phyloP scores from a whole-genome alignment of 2,329 filamentous ascomycete genomes.

The Elsinoe necatrix region DNA sequence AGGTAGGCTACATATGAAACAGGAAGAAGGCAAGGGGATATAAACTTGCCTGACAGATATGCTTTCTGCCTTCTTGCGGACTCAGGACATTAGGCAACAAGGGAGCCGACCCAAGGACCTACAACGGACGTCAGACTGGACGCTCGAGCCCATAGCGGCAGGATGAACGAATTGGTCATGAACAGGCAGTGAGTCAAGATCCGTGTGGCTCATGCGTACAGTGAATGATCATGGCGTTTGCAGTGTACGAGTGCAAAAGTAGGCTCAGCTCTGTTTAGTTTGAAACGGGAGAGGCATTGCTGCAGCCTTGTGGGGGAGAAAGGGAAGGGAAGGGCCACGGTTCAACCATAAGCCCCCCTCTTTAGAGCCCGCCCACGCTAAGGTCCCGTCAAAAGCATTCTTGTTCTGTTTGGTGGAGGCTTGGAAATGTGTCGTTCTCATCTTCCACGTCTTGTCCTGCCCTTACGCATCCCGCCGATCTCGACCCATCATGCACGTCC shows the following conservation, averaged over 20 bases:
- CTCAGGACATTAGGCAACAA: conserved; percentile 12
- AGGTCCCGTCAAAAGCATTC: neutral
- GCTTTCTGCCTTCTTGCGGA: neutral
- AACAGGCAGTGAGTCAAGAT: conserved; percentile 2
- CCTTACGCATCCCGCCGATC: neutral
- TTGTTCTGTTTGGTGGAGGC: conserved; percentile 1
- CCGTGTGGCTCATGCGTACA: conserved; percentile 3
- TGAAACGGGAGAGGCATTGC: conserved; percentile 5
- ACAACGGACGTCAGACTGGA: conserved; percentile 9
- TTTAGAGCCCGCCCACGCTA: neutral
- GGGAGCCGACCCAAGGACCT: neutral
- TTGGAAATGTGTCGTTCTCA: neutral
- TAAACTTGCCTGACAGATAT: conserved; percentile 13
- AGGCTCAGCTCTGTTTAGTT: conserved; percentile 2
- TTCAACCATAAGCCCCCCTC: neutral
- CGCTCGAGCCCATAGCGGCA: conserved; percentile 12
- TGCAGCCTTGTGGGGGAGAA: conserved; percentile 11
- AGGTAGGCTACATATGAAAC: neutral
- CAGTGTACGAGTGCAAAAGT: neutral
- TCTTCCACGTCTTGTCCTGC: neutral
- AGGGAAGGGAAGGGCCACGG: neutral
- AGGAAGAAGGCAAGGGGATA: neutral
- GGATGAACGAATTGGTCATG: neutral
- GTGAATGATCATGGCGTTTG: neutral
- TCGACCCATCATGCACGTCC: conserved; percentile 4